These are phyloP conservation scores for Reutealis trisperma DNA, from an alignment of 345 rosid genomes.

Conservation along the genomic window DNA sequence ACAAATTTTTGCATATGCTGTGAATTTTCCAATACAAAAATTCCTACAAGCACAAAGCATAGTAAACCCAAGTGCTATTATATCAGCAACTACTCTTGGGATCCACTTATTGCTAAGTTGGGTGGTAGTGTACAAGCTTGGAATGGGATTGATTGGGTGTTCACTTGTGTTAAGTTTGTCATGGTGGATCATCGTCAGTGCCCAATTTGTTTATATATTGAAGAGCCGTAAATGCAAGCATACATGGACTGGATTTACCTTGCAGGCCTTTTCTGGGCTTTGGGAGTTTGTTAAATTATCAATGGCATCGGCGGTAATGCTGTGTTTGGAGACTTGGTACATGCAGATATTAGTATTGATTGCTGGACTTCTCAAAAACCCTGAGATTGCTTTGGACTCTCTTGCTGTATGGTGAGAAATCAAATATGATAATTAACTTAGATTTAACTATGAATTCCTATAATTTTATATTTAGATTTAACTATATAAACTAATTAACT, in stretches of 20 bases:
- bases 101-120: constrained; percentile 21
- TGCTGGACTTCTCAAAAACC: constrained; percentile 69
- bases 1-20: constrained; percentile 26
- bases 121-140: constrained; percentile 16
- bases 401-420: constrained; percentile 71
- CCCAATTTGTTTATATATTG: constrained; percentile 55
- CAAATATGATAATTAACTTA: too few relatives aligned
- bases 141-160: constrained; percentile 47
- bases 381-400: constrained; percentile 67
- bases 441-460: too few relatives aligned
- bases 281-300: constrained; percentile 72
- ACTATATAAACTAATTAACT: too few relatives aligned
- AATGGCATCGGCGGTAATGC: constrained; percentile 78
- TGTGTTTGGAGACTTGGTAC: constrained; percentile 92
- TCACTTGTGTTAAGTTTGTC: constrained; percentile 69
- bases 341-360: constrained; percentile 69
- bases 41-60: constrained; percentile 34
- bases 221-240: constrained; percentile 44
- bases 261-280: constrained; percentile 63
- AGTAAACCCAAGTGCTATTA: constrained; percentile 28
- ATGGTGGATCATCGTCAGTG: constrained; percentile 81
- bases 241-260: constrained; percentile 69
- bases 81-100: constrained; percentile 9
- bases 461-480: too few relatives aligned
- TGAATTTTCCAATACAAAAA: constrained; percentile 31